A percentile compares a stretch with the other conserved stretches of the same genome.
Conservation (phyloP, 306 rosid species). For the Mimosa bimucronata region DNA sequence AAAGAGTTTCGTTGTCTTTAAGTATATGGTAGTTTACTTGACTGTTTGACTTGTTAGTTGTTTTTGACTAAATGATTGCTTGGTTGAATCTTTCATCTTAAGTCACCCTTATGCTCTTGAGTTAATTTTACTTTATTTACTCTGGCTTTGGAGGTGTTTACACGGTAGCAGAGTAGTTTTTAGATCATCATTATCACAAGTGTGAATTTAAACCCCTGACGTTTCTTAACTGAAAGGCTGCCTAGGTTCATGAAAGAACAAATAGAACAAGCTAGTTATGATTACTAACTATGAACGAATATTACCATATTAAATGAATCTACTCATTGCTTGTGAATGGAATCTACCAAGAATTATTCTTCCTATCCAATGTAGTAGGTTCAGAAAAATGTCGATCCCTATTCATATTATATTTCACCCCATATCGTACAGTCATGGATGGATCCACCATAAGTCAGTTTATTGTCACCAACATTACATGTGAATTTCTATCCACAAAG, state of each 20-base stretch:
- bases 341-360: neutral
- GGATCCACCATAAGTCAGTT: neutral
- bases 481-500: slow-evolving; percentile 32
- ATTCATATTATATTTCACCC: neutral
- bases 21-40: neutral
- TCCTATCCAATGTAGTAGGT: neutral
- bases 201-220: neutral
- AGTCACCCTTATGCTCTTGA: slow-evolving; percentile 7
- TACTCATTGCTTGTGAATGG: neutral
- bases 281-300: neutral
- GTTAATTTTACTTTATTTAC: neutral
- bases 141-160: neutral
- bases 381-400: neutral
- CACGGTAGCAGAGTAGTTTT: neutral
- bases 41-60: neutral
- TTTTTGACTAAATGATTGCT: neutral
- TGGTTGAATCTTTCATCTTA: slow-evolving; percentile 10
- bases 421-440: neutral
- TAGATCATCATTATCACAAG: neutral
- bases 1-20: neutral
- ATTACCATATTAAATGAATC: neutral
- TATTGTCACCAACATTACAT: slow-evolving; percentile 39
- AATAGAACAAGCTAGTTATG: neutral
- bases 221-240: neutral
- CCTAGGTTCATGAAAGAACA: neutral